These are phyloP conservation scores for Penicillium nucicola DNA, from an alignment of 495 filamentous ascomycete genomes.

Conservation along the genomic window DNA sequence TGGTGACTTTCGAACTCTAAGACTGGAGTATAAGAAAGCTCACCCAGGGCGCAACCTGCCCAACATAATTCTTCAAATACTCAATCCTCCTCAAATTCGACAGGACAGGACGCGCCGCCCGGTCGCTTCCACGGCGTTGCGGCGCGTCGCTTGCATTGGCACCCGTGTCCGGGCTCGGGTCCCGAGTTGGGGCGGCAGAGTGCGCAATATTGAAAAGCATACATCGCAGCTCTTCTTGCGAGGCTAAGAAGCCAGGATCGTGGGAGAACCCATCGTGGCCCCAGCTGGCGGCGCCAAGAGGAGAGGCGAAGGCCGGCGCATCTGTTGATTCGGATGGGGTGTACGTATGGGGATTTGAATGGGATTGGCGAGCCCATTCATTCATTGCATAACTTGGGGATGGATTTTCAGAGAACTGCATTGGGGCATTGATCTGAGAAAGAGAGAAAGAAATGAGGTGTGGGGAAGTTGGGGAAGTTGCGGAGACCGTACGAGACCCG, in stretches of 20 bases:
- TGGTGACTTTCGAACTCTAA: not conserved
- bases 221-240: constrained; percentile 36
- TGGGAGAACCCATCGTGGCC: constrained; percentile 34
- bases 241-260: constrained; percentile 36
- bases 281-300: constrained; percentile 25
- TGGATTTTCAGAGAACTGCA: no score
- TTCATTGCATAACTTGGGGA: not conserved
- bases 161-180: constrained; percentile 15
- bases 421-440: no score
- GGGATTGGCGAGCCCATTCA: not conserved
- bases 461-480: no score
- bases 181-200: constrained; percentile 30
- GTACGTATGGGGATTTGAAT: constrained; percentile 7
- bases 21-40: constrained; percentile 1
- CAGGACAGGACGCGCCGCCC: constrained; percentile 16
- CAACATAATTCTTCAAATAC: constrained; percentile 45
- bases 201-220: constrained; percentile 36
- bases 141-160: not conserved
- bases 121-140: not conserved
- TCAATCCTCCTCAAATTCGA: constrained; percentile 27
- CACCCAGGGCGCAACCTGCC: constrained; percentile 43
- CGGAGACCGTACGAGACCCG: no score
- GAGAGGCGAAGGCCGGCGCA: constrained; percentile 17
- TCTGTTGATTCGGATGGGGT: constrained; percentile 20
- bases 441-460: no score